Evolutionary conservation across 257 asterid species (phyloP), one percentile per base, ranked within the genome.

Genomic region (Mitragyna speciosa): DNA sequence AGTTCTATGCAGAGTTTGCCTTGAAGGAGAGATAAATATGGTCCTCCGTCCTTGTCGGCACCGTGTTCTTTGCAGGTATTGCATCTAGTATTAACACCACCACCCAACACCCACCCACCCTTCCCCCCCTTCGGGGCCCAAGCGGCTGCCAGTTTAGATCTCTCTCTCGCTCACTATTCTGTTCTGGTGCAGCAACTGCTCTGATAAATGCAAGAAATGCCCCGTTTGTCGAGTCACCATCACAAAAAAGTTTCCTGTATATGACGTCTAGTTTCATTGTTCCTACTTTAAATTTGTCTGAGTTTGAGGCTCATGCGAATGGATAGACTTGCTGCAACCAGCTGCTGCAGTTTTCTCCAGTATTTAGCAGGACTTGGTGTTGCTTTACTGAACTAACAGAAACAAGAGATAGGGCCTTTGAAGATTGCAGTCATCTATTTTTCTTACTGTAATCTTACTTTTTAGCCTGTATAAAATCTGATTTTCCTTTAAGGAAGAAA

Each of bases 1-100:
- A 80, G 91, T 96, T 84, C 85, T 94, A 41, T 96, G 99, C 80
- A 89, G 98, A 87, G 93, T 94, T 79, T 96, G 99, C 87, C 94
- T 91, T 36, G 98, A 92, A 85, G 91, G 97, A 80, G 99, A 96
- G 91, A 94, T 96, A 80, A 88, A 96, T 83, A 72, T 87, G 24
- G 98, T 96, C 75, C 97, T 94, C 82, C 98, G 94, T 83, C 99
- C 99, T 28, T 96, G 99, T 80, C 90, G 97, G 87, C 99, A 96
- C 86, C 97, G 97, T 54, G 82, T 92, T 80, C 90, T 96, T 24
- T 96, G 99, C 96, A 94, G 97, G 99, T 96, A 92, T 22, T 45
- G 19, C 7, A 36, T 9, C 20, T 43, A 45, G 76, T 26, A 22
- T 33, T 61, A 45, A 36, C 24, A 26, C 41, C 11, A 12, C 41